Evolutionary conservation across 1,284 basidiomycete genomes (phyloP).

Genomic region (Cutaneotrichosporon spelunceum): DNA sequence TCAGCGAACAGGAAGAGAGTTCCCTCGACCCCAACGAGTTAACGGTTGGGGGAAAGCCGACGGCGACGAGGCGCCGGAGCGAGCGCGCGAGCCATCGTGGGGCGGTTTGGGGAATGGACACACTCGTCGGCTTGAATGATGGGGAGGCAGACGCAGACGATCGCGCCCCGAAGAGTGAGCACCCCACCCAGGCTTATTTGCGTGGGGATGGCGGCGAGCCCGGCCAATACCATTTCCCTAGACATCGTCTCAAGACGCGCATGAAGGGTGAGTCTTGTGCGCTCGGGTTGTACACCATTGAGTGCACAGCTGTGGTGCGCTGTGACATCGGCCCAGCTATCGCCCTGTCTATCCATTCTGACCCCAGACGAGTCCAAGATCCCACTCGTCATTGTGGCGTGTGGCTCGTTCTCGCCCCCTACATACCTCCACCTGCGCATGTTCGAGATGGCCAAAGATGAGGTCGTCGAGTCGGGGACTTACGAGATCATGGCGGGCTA

Average conservation of each 20-base stretch:
- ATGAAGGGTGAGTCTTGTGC: slow-evolving; percentile 50
- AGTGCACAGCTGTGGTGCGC: neutral
- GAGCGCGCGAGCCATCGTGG: slow-evolving; percentile 11
- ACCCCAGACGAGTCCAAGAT: slow-evolving; percentile 52
- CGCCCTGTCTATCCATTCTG: neutral
- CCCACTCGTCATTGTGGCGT: slow-evolving; percentile 56
- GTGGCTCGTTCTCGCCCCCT: slow-evolving; percentile 58
- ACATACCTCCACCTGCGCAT: slow-evolving; percentile 68
- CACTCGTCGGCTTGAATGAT: slow-evolving; percentile 45
- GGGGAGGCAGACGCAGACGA: slow-evolving; percentile 51
- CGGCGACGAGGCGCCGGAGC: slow-evolving; percentile 1
- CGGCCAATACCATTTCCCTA: slow-evolving; percentile 49
- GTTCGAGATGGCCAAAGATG: slow-evolving; percentile 98
- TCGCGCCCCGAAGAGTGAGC: slow-evolving; percentile 40
- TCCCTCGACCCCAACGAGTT: neutral
- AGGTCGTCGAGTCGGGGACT: slow-evolving; percentile 83
- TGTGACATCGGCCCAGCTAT: too few species aligned
- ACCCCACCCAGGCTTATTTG: slow-evolving; percentile 43
- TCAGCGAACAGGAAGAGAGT: slow-evolving; percentile 28
- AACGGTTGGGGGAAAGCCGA: neutral
- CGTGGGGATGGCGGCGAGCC: slow-evolving; percentile 26
- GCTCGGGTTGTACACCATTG: neutral
- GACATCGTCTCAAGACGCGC: slow-evolving; percentile 47
- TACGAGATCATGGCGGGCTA: slow-evolving; percentile 93
- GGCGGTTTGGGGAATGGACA: slow-evolving; percentile 10